phyloP scores from a whole-genome alignment of 169 alveolate genomes.

The Besnoitia besnoiti region DNA sequence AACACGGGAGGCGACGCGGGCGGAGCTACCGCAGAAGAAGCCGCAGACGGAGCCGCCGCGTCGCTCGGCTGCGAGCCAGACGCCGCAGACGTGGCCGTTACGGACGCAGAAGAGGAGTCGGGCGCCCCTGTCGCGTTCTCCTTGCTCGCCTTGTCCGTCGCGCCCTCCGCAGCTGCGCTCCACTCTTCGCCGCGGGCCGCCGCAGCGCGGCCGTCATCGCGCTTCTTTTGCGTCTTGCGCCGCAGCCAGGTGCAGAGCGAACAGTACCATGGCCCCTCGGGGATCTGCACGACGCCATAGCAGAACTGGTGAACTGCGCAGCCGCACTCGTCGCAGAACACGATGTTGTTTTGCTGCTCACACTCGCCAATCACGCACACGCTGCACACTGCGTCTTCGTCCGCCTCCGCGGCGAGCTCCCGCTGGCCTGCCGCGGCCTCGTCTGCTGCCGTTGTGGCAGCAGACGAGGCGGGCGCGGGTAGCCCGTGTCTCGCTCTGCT shows the following conservation, averaged over 20 bases:
- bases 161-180: not conserved
- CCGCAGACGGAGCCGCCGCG: not conserved
- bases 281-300: slow-evolving; percentile 75
- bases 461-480: no score
- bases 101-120: no score
- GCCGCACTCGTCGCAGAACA: slow-evolving; percentile 78
- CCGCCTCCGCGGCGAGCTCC: not conserved
- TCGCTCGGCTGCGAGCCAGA: not conserved
- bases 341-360: slow-evolving; percentile 77
- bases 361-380: slow-evolving; percentile 78
- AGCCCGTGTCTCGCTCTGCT: no score
- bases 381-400: slow-evolving; percentile 66
- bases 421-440: no score
- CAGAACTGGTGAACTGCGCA: slow-evolving; percentile 79
- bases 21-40: no score
- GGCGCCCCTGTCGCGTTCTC: not conserved
- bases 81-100: no score
- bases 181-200: slow-evolving; percentile 11
- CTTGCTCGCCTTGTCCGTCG: not conserved
- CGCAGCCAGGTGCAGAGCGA: slow-evolving; percentile 70
- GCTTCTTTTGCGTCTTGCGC: not conserved
- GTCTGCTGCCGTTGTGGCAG: no score
- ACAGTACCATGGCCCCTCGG: slow-evolving; percentile 80
- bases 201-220: slow-evolving; percentile 34
- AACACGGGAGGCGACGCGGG: not conserved